Percentiles rank a stretch among this genome's conserved stretches.
These are phyloP conservation scores for Trypanosoma boissoni DNA, from an alignment of 208 protist genomes.

Conservation along the genomic window DNA sequence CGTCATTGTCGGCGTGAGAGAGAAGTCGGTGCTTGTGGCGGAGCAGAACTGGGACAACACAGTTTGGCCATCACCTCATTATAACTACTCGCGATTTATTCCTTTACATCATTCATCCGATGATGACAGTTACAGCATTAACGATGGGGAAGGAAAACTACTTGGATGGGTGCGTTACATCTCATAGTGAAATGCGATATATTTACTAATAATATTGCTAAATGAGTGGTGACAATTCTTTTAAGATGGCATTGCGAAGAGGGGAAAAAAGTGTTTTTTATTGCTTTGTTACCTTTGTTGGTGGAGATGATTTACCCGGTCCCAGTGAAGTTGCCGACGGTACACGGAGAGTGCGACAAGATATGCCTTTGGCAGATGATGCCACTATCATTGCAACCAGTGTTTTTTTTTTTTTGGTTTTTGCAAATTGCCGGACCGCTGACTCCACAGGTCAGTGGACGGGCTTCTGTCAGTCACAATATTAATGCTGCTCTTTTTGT, in stretches of 20 bases:
- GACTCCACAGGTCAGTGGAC: conserved; percentile 69
- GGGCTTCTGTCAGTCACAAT: conserved; percentile 43
- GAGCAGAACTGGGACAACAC: conserved; percentile 86
- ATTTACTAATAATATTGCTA: conserved; percentile 9
- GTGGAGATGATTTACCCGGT: too few relatives aligned
- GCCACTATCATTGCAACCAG: conserved; percentile 38
- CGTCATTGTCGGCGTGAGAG: conserved; percentile 57
- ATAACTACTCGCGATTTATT: conserved; percentile 59
- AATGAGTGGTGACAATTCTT: too few relatives aligned
- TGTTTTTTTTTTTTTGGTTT: too few relatives aligned
- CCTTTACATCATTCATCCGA: conserved; percentile 5
- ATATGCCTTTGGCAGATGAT: conserved; percentile 37
- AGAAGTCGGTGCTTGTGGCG: conserved; percentile 39
- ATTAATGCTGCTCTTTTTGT: conserved; percentile 42
- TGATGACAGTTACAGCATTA: conserved; percentile 21
- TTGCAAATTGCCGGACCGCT: conserved; percentile 46
- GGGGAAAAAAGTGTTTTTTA: conserved; percentile 28
- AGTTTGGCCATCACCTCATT: conserved; percentile 56
- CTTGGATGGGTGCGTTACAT: conserved; percentile 46
- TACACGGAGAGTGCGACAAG: conserved; percentile 1
- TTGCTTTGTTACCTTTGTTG: background rate
- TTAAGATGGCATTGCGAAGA: too few relatives aligned
- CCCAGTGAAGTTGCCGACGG: too few relatives aligned
- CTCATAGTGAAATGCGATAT: conserved; percentile 1
- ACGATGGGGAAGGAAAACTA: conserved; percentile 25